Evolutionary conservation across 2,329 filamentous ascomycete species (phyloP).

Genomic region (Aureobasidium sp.): DNA sequence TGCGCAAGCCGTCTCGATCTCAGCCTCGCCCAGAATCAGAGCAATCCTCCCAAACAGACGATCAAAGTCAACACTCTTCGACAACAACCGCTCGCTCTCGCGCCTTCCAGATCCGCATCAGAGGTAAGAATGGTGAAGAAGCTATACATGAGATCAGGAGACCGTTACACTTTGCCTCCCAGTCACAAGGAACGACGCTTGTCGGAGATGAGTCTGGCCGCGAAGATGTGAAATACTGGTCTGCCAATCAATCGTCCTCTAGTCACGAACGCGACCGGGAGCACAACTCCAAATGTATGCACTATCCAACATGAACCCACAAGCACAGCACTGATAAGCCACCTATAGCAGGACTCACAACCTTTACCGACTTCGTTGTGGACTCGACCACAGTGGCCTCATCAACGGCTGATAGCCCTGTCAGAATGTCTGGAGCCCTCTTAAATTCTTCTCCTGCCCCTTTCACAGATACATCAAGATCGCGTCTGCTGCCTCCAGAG

Average conservation of each 20-base stretch:
- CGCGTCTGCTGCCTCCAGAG: not conserved
- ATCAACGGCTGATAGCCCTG: not conserved
- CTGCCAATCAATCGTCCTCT: not conserved
- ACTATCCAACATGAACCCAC: not conserved
- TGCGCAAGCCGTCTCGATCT: constrained; percentile 2
- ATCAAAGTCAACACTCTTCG: not conserved
- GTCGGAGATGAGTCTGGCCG: constrained; percentile 6
- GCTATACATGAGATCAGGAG: constrained; percentile 14
- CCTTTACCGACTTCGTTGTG: not conserved
- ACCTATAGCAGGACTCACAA: not conserved
- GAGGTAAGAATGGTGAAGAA: constrained; percentile 20
- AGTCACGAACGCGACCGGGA: not conserved
- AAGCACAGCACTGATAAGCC: not conserved
- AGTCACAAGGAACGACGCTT: constrained; percentile 2
- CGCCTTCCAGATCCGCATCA: constrained; percentile 15
- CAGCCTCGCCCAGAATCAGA: not conserved
- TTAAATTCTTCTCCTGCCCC: not conserved
- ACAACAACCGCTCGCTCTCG: not conserved
- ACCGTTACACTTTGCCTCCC: constrained; percentile 12
- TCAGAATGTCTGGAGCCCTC: constrained; percentile 21
- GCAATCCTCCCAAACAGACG: not conserved
- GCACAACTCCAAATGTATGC: not conserved
- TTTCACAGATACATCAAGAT: not conserved
- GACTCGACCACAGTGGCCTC: not conserved
- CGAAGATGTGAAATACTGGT: not conserved